Conservation (phyloP, 164 flowering plant genomes). For the Berberis vulgaris region DNA sequence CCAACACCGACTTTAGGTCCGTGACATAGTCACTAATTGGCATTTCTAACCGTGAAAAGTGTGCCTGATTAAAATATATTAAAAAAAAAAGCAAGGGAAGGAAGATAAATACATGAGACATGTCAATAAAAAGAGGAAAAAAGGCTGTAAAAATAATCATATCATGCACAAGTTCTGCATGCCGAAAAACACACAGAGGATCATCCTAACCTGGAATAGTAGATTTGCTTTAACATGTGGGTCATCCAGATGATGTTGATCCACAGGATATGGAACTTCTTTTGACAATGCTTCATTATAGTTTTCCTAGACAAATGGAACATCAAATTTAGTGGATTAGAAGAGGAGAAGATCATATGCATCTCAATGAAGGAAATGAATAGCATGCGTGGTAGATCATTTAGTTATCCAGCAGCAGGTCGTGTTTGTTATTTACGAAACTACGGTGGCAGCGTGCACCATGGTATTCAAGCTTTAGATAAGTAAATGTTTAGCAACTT, state of each 20-base stretch:
- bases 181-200: not conserved
- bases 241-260: constrained; percentile 76
- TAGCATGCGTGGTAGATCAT: not conserved
- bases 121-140: not conserved
- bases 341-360: not conserved
- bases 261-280: constrained; percentile 63
- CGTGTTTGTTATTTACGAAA: too few species aligned
- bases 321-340: not conserved
- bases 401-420: too few species aligned
- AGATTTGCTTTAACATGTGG: constrained; percentile 96
- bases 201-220: constrained; percentile 67
- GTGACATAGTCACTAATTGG: constrained; percentile 92
- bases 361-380: not conserved
- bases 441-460: too few species aligned
- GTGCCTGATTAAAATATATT: constrained; percentile 49
- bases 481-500: too few species aligned
- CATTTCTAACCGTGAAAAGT: constrained; percentile 80
- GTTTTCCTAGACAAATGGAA: constrained; percentile 49
- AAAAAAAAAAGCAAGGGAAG: not conserved
- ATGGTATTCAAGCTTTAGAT: too few species aligned
- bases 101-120: not conserved
- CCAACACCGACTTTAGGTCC: constrained; percentile 94
- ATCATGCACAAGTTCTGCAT: not conserved
- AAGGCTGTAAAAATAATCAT: not conserved
- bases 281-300: constrained; percentile 61